A percentile compares a stretch with the other conserved stretches of the same genome.
Conservation (phyloP, 2,329 filamentous ascomycete species). For the Blastomyces emzantsi region DNA sequence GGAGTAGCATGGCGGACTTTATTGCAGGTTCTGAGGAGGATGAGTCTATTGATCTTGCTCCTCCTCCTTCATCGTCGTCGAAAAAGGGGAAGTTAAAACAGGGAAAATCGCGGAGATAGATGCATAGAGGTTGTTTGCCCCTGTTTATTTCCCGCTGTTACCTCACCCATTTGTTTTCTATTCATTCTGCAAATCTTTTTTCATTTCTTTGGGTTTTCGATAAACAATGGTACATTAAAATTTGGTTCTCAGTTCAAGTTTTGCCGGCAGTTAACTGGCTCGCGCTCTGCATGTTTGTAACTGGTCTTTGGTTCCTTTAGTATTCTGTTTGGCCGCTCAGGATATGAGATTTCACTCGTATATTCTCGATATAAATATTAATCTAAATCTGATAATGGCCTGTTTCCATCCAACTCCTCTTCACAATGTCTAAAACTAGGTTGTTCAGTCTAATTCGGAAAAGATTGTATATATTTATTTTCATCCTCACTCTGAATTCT, state of each 20-base stretch:
- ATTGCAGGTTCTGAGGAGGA: conserved; percentile 41
- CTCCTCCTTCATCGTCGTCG: conserved; percentile 25
- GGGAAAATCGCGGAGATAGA: conserved; percentile 17
- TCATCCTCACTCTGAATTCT: not conserved
- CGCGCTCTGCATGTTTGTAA: not conserved
- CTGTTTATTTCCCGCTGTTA: conserved; percentile 17
- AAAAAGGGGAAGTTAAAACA: conserved; percentile 33
- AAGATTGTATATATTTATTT: not conserved
- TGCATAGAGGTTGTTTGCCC: conserved; percentile 9
- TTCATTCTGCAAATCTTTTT: conserved; percentile 8
- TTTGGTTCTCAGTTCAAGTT: not conserved
- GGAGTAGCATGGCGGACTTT: conserved; percentile 40
- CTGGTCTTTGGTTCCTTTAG: not conserved
- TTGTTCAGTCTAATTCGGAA: too few relatives aligned
- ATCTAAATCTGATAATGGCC: not conserved
- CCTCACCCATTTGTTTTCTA: not conserved
- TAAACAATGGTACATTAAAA: conserved; percentile 1
- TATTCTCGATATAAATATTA: not conserved
- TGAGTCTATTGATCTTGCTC: conserved; percentile 23
- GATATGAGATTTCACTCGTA: not conserved
- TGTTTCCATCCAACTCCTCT: not conserved
- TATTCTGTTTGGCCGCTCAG: not conserved
- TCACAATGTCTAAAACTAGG: too few relatives aligned
- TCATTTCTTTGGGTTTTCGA: conserved; percentile 6
- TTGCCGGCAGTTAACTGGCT: not conserved